phyloP scores from a whole-genome alignment of 2,329 filamentous ascomycete species.

The Botryotinia calthae region DNA sequence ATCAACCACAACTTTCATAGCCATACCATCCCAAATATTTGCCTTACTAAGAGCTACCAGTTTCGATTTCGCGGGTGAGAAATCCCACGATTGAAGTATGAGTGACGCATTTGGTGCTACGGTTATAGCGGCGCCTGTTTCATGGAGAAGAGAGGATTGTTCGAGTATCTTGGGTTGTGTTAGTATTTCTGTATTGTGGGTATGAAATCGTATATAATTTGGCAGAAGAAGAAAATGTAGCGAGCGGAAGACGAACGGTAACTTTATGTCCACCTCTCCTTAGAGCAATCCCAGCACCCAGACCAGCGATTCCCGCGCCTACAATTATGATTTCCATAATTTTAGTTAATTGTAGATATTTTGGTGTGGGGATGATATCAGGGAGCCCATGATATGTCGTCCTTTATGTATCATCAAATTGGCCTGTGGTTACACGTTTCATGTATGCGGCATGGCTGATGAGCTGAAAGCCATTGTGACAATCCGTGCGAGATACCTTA shows the following conservation, averaged over 20 bases:
- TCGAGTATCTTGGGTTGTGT: not conserved
- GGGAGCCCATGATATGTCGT: not conserved
- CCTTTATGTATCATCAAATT: not conserved
- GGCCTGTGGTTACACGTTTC: not conserved
- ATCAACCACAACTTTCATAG: not conserved
- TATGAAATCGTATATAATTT: not conserved
- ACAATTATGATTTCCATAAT: not conserved
- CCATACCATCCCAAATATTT: not conserved
- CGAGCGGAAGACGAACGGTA: not conserved
- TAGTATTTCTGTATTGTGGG: not conserved
- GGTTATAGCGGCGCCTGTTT: not conserved
- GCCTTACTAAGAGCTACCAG: not conserved
- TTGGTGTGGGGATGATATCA: not conserved
- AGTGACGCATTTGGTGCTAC: not conserved
- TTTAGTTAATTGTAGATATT: not conserved
- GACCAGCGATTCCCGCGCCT: not conserved
- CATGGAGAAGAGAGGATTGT: not conserved
- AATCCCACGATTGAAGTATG: not conserved
- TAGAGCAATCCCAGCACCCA: not conserved
- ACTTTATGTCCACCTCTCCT: not conserved
- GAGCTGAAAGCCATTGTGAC: not conserved
- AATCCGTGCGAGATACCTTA: not conserved
- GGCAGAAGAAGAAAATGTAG: not conserved
- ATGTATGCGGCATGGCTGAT: not conserved
- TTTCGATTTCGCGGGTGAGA: not conserved